These are phyloP conservation scores for Seminavis robusta DNA, from an alignment of 108 stramenopile species.

Conservation along the genomic window DNA sequence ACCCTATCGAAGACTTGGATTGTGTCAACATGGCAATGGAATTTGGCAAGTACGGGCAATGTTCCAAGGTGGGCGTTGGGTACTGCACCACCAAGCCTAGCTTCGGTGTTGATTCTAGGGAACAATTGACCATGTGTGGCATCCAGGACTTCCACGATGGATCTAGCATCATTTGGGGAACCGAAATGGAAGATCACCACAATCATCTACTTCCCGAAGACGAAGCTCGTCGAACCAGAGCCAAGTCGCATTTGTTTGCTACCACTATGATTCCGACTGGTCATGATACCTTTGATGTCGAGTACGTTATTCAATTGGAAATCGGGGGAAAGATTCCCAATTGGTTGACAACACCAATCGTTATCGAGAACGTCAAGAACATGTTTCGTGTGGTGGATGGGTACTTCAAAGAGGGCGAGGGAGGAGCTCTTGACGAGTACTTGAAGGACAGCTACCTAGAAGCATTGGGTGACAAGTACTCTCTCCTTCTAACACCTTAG, in stretches of 20 bases:
- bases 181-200: constrained; percentile 57
- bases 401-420: too few species aligned
- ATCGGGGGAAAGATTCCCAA: constrained; percentile 67
- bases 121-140: constrained; percentile 72
- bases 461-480: too few species aligned
- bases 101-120: constrained; percentile 49
- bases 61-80: constrained; percentile 54
- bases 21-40: constrained; percentile 68
- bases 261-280: constrained; percentile 60
- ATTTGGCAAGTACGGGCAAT: constrained; percentile 61
- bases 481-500: too few species aligned
- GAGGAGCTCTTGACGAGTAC: too few species aligned
- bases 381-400: too few species aligned
- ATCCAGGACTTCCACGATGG: constrained; percentile 62
- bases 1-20: constrained; percentile 59
- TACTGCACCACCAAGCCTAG: constrained; percentile 52
- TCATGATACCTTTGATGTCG: constrained; percentile 60
- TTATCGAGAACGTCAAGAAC: constrained; percentile 58
- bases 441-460: too few species aligned
- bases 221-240: constrained; percentile 53
- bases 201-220: constrained; percentile 57
- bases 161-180: constrained; percentile 67
- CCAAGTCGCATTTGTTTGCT: constrained; percentile 54
- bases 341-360: constrained; percentile 63
- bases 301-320: constrained; percentile 70